Evolutionary conservation across 176 grass and related monocot genomes (phyloP).

Genomic region (Oryza brachyantha): DNA sequence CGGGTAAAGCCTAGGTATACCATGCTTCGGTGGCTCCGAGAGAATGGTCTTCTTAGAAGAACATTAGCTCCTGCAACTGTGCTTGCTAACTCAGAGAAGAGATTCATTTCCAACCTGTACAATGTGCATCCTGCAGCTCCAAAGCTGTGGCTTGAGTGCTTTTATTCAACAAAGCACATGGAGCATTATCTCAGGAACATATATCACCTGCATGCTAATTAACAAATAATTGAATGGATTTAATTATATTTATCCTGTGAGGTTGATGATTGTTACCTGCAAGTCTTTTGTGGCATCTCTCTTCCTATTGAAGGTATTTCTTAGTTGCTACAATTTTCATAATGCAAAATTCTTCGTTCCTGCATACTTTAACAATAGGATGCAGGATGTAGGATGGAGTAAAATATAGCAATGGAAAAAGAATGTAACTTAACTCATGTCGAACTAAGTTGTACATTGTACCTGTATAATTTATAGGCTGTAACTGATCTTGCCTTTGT

Average conservation of each 20-base stretch:
- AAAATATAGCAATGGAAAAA: conserved; percentile 22
- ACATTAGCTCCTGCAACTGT: conserved; percentile 59
- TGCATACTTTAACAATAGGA: conserved; percentile 26
- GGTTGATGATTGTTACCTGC: conserved; percentile 35
- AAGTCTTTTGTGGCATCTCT: background rate
- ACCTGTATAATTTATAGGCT: conserved; percentile 23
- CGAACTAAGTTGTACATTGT: conserved; percentile 18
- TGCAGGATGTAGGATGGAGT: conserved; percentile 27
- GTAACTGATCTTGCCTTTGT: background rate
- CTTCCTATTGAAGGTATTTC: conserved; percentile 10
- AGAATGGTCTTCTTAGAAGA: conserved; percentile 55
- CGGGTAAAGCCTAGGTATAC: conserved; percentile 77
- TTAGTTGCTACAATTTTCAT: conserved; percentile 24
- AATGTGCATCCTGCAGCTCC: conserved; percentile 72
- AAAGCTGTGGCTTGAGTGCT: conserved; percentile 88
- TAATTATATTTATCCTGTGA: conserved; percentile 24
- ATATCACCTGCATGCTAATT: conserved; percentile 32
- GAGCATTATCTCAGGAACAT: conserved; percentile 58
- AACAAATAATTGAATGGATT: conserved; percentile 22
- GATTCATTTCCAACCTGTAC: conserved; percentile 68
- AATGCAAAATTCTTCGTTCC: conserved; percentile 34
- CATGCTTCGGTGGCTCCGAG: conserved; percentile 79
- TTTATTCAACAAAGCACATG: conserved; percentile 55
- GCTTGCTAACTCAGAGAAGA: conserved; percentile 77
- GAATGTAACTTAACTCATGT: conserved; percentile 26